These are phyloP conservation scores for Ceratocystis ficicola DNA, from an alignment of 2,329 filamentous ascomycete genomes.

Conservation along the genomic window DNA sequence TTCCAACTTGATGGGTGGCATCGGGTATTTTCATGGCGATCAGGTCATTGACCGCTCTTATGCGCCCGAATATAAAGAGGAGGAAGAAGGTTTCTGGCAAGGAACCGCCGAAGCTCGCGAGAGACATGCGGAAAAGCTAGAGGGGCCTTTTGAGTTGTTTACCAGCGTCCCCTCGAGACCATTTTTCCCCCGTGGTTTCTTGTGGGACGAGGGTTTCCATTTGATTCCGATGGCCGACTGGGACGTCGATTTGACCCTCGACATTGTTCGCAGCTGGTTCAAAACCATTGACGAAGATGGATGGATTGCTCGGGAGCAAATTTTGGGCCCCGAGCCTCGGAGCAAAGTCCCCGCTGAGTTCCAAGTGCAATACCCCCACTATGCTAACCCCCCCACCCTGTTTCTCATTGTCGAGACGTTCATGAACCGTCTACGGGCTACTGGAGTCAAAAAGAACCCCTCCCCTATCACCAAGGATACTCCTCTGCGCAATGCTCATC, in stretches of 20 bases:
- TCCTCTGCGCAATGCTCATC: conserved; percentile 21
- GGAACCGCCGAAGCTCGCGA: conserved; percentile 70
- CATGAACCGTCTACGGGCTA: conserved; percentile 56
- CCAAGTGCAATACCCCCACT: conserved; percentile 90
- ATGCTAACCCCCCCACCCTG: conserved; percentile 90
- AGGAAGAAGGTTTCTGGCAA: conserved; percentile 91
- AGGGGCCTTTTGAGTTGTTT: conserved; percentile 79
- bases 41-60: conserved; percentile 82
- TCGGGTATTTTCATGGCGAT: conserved; percentile 89
- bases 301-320: conserved; percentile 95
- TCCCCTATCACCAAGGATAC: conserved; percentile 17
- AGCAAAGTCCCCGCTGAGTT: conserved; percentile 93
- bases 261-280: conserved; percentile 93
- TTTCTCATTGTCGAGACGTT: conserved; percentile 81
- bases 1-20: conserved; percentile 84
- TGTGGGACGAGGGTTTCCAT: conserved; percentile 98
- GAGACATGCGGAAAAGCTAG: conserved; percentile 54
- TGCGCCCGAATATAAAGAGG: conserved; percentile 87
- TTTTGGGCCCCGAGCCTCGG: conserved; percentile 78
- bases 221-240: conserved; percentile 83
- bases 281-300: conserved; percentile 91
- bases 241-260: conserved; percentile 76
- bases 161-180: conserved; percentile 83
- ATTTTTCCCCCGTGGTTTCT: conserved; percentile 91
- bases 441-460: conserved; percentile 16